These are phyloP conservation scores for Solanum lycopersicoides DNA, from an alignment of 257 asterid genomes.

Conservation along the genomic window DNA sequence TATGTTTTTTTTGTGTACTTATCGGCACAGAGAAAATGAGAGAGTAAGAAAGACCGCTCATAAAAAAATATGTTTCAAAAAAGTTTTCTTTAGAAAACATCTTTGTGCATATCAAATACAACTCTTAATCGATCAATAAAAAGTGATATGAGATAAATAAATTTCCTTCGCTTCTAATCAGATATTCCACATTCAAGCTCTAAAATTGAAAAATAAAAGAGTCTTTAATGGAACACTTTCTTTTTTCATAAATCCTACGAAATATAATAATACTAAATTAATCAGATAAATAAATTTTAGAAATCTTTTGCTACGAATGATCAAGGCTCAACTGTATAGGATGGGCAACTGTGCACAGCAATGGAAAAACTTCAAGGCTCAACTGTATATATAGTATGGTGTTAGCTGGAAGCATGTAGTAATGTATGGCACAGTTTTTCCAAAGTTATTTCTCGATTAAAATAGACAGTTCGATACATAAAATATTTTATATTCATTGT, in stretches of 20 bases:
- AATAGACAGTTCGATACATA: background rate
- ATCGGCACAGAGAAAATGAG: background rate
- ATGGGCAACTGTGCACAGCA: background rate
- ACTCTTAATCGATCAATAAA: background rate
- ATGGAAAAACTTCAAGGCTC: background rate
- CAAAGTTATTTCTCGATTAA: background rate
- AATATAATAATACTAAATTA: background rate
- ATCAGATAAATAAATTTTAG: background rate
- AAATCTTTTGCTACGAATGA: background rate
- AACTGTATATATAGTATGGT: background rate
- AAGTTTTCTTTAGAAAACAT: background rate
- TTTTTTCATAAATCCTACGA: background rate
- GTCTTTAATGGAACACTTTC: background rate
- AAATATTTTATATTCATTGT: too few relatives aligned
- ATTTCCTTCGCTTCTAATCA: background rate
- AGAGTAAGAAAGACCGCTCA: background rate
- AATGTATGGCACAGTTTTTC: background rate
- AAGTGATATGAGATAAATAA: background rate
- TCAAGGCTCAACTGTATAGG: background rate
- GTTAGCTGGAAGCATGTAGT: background rate
- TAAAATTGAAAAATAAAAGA: background rate
- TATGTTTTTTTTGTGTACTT: background rate
- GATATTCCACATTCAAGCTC: accelerated
- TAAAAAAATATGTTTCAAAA: background rate
- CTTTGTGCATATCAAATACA: background rate